Percentiles rank a stretch among this genome's conserved stretches.
Conservation (phyloP, 805 yeast species). For the Candida vartiovaarae region DNA sequence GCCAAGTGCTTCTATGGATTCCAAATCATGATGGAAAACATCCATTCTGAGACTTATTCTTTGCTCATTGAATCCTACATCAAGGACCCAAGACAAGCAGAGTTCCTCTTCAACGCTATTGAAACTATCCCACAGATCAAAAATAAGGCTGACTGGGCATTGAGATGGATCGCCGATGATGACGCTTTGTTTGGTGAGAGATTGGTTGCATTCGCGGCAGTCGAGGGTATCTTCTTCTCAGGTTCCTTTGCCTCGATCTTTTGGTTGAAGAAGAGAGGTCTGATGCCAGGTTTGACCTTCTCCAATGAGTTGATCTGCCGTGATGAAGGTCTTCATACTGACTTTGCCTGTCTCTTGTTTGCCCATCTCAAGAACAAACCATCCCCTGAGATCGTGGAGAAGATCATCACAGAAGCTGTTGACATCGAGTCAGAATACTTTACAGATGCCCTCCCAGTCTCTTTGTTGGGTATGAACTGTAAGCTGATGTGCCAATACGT, state of each 20-base stretch:
- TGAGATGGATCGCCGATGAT: constrained; percentile 90
- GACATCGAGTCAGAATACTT: constrained; percentile 89
- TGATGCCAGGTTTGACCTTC: constrained; percentile 98
- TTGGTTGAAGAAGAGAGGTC: constrained; percentile 98
- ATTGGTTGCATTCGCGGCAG: constrained; percentile 96
- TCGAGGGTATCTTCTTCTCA: constrained; percentile 96
- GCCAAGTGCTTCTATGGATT: constrained; percentile 98
- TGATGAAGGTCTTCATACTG: constrained; percentile 98
- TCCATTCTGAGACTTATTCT: constrained; percentile 96
- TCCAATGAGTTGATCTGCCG: constrained; percentile 96
- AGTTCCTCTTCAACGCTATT: constrained; percentile 87
- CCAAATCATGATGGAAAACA: constrained; percentile 99
- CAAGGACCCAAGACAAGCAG: constrained; percentile 92
- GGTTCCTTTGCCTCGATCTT: constrained; percentile 98
- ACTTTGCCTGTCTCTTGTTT: constrained; percentile 92
- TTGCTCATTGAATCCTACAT: constrained; percentile 90
- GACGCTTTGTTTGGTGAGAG: constrained; percentile 92
- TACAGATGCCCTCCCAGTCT: constrained; percentile 90
- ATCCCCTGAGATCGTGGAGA: constrained; percentile 65
- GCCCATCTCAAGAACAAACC: constrained; percentile 92
- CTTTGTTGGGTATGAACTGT: constrained; percentile 91
- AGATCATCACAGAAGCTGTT: constrained; percentile 92
- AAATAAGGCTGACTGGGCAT: constrained; percentile 98
- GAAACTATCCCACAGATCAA: constrained; percentile 94
- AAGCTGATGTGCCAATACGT: constrained; percentile 95